Conservation (phyloP, 768 basidiomycete genomes). For the Russula vinacea region DNA sequence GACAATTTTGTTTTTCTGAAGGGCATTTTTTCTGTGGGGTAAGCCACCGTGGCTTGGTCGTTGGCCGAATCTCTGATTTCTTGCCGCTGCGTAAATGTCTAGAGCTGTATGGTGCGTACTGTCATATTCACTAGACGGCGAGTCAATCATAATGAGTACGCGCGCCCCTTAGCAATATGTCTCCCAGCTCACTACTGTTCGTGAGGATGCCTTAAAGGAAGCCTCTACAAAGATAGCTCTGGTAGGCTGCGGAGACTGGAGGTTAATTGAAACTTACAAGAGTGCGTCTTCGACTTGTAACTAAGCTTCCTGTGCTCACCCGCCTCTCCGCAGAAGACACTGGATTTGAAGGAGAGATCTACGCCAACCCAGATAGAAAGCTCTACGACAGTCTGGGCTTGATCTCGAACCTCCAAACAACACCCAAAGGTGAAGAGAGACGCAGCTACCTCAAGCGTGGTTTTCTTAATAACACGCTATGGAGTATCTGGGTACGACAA, state of each 20-base stretch:
- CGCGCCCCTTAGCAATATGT: slow-evolving; percentile 26
- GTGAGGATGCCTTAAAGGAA: slow-evolving; percentile 20
- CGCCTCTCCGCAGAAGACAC: slow-evolving; percentile 7
- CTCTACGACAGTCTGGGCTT: slow-evolving; percentile 25
- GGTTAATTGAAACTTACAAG: slow-evolving; percentile 27
- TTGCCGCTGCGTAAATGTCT: not conserved
- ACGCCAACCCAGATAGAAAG: slow-evolving; percentile 27
- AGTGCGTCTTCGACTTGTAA: not conserved
- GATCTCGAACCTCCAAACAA: slow-evolving; percentile 22
- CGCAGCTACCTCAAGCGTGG: slow-evolving; percentile 24
- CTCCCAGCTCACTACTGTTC: slow-evolving; percentile 21
- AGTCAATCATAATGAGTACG: not conserved
- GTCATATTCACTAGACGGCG: no score
- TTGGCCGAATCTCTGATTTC: not conserved
- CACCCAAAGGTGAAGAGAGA: slow-evolving; percentile 20
- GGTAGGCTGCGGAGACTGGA: slow-evolving; percentile 28
- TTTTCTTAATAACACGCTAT: slow-evolving; percentile 12
- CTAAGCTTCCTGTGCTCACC: not conserved
- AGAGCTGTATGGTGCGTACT: slow-evolving; percentile 23
- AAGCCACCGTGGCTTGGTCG: not conserved
- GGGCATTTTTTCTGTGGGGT: slow-evolving; percentile 30
- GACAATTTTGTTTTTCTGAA: not conserved
- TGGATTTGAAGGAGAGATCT: slow-evolving; percentile 25
- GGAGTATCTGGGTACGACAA: slow-evolving; percentile 24
- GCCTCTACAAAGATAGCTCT: slow-evolving; percentile 16